Evolutionary conservation across 1,284 basidiomycete genomes (phyloP).

Genomic region (Cystobasidiaceae sp.): DNA sequence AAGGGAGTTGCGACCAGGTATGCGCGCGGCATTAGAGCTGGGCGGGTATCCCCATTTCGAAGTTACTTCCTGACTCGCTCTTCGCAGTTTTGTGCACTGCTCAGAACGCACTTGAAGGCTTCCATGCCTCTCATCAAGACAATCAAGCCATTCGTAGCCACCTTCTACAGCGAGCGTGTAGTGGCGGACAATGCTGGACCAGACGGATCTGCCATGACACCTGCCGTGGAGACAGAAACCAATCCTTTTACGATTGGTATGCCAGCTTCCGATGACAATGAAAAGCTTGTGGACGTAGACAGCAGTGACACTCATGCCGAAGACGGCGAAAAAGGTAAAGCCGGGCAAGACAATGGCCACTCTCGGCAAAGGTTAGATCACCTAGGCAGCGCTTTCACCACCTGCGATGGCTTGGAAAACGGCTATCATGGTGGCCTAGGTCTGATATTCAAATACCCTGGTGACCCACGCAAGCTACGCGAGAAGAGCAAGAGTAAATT

Average conservation of each 20-base stretch:
- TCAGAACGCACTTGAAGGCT: conserved; percentile 83
- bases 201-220: conserved; percentile 26
- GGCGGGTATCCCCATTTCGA: too few relatives aligned
- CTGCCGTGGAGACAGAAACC: conserved; percentile 28
- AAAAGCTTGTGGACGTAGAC: conserved; percentile 21
- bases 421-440: conserved; percentile 70
- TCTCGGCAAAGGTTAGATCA: conserved; percentile 17
- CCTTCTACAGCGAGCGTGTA: conserved; percentile 91
- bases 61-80: background rate
- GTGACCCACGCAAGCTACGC: conserved; percentile 56
- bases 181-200: conserved; percentile 47
- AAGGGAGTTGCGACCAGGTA: conserved; percentile 24
- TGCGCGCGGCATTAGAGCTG: too few relatives aligned
- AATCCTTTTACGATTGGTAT: conserved; percentile 5
- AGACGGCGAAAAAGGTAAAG: background rate
- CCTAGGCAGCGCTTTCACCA: conserved; percentile 36
- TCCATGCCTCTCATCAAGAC: conserved; percentile 69
- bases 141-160: conserved; percentile 83
- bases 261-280: conserved; percentile 3
- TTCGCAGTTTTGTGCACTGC: conserved; percentile 77
- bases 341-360: too few relatives aligned
- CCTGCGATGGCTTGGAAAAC: conserved; percentile 34
- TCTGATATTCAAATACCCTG: conserved; percentile 47
- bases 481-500: conserved; percentile 97
- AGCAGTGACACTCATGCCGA: background rate